Evolutionary conservation across 2,329 filamentous ascomycete species (phyloP).

Genomic region (Cytospora piceicola): DNA sequence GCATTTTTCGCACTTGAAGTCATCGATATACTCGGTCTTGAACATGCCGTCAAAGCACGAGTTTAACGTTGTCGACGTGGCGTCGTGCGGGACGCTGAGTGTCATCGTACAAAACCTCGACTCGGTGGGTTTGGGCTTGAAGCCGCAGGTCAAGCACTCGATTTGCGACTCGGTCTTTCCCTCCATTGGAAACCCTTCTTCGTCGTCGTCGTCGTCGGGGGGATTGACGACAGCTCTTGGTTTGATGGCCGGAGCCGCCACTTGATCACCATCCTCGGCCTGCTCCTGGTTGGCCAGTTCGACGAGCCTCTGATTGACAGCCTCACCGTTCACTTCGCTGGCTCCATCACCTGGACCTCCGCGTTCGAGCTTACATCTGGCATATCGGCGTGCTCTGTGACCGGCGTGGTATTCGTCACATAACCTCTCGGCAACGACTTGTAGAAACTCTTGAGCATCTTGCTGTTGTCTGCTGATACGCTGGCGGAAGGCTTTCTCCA

Average conservation of each 20-base stretch:
- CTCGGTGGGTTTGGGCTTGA: constrained; percentile 81
- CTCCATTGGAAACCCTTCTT: constrained; percentile 87
- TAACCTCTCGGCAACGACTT: constrained; percentile 88
- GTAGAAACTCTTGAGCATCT: constrained; percentile 95
- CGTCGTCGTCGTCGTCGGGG: constrained; percentile 49
- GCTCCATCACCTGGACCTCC: constrained; percentile 24
- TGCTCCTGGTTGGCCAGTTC: constrained; percentile 34
- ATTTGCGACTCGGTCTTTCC: constrained; percentile 93
- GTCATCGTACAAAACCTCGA: constrained; percentile 92
- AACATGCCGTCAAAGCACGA: constrained; percentile 92
- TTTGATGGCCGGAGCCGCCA: constrained; percentile 22
- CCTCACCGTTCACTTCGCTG: constrained; percentile 36
- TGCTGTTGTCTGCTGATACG: constrained; percentile 94
- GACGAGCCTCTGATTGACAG: constrained; percentile 40
- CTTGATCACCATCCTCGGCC: constrained; percentile 30
- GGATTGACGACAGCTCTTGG: constrained; percentile 28
- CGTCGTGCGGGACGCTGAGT: constrained; percentile 81
- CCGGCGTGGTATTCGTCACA: constrained; percentile 94
- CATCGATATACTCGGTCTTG: constrained; percentile 94
- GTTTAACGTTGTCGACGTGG: constrained; percentile 78
- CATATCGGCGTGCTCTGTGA: constrained; percentile 68
- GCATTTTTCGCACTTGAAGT: constrained; percentile 94
- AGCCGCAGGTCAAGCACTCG: constrained; percentile 86
- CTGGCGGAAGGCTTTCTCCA: constrained; percentile 86
- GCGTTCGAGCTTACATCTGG: constrained; percentile 43